Conservation (phyloP, 208 protist species). For the Trypanosoma melophagium region DNA sequence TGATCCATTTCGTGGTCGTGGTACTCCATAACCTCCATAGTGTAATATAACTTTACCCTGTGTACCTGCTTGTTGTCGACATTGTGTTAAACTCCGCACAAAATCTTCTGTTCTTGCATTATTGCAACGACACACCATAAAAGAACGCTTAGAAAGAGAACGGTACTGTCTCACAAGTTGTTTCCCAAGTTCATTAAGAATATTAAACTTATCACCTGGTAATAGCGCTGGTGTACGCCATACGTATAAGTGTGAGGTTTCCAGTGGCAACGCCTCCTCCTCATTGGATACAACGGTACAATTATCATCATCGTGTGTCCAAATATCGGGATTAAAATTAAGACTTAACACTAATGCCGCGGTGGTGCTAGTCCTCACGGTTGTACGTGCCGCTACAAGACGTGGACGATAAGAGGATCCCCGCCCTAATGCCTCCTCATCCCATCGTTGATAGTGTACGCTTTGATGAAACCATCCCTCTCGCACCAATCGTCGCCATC, state of each 20-base stretch:
- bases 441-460: slow-evolving; percentile 58
- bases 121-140: slow-evolving; percentile 48
- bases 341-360: slow-evolving; percentile 62
- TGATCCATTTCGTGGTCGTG: slow-evolving; percentile 45
- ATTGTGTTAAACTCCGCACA: slow-evolving; percentile 53
- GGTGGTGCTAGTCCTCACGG: slow-evolving; percentile 54
- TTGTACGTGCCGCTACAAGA: slow-evolving; percentile 55
- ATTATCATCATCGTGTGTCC: slow-evolving; percentile 35
- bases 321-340: slow-evolving; percentile 62
- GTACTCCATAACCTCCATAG: slow-evolving; percentile 76
- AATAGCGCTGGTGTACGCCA: slow-evolving; percentile 78
- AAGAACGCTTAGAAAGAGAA: slow-evolving; percentile 57
- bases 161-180: slow-evolving; percentile 74
- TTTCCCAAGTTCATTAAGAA: slow-evolving; percentile 57
- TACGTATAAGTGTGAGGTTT: slow-evolving; percentile 44
- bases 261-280: slow-evolving; percentile 2
- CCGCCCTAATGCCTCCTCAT: slow-evolving; percentile 46
- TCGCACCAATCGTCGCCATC: slow-evolving; percentile 53
- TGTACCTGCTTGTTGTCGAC: slow-evolving; percentile 54
- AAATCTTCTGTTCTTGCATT: slow-evolving; percentile 64
- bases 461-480: slow-evolving; percentile 70
- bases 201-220: slow-evolving; percentile 45
- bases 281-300: neutral
- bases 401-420: slow-evolving; percentile 61
- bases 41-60: slow-evolving; percentile 79